phyloP scores from a whole-genome alignment of 768 basidiomycete species.

The Suillus americanus region DNA sequence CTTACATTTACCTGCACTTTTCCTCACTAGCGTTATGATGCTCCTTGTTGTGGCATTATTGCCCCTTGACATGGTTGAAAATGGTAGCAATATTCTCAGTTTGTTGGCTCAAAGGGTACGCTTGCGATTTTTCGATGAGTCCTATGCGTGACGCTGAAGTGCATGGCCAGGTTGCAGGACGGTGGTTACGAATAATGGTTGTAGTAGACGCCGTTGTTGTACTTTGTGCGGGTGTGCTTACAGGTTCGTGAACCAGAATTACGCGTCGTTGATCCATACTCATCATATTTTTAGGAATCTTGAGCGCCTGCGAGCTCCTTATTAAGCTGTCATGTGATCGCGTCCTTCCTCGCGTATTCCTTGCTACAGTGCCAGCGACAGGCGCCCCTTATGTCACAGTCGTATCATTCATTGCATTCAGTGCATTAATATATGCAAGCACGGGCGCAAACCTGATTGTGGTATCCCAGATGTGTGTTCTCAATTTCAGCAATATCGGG shows the following conservation, averaged over 20 bases:
- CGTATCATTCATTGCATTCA: conserved; percentile 48
- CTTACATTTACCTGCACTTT: conserved; percentile 57
- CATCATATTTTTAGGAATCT: conserved; percentile 42
- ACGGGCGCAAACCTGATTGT: conserved; percentile 51
- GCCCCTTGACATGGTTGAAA: conserved; percentile 47
- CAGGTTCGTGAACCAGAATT: conserved; percentile 40
- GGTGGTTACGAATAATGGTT: conserved; percentile 61
- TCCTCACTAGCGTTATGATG: conserved; percentile 57
- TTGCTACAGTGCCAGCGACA: conserved; percentile 47
- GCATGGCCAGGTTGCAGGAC: conserved; percentile 48
- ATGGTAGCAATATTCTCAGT: conserved; percentile 62
- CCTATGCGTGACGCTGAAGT: conserved; percentile 1
- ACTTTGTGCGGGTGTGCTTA: conserved; percentile 69
- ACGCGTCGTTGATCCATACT: neutral
- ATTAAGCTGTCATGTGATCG: conserved; percentile 59
- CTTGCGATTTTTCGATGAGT: neutral
- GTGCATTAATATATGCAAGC: conserved; percentile 55
- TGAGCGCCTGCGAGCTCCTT: conserved; percentile 58
- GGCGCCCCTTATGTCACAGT: conserved; percentile 54
- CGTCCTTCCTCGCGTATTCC: conserved; percentile 55
- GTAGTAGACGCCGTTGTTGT: conserved; percentile 71
- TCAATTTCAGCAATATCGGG: neutral
- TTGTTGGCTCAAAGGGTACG: conserved; percentile 56
- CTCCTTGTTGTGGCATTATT: conserved; percentile 59
- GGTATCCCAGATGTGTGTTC: conserved; percentile 57